These are phyloP conservation scores for Citeromyces nyonsensis DNA, from an alignment of 805 yeast species.

Conservation along the genomic window DNA sequence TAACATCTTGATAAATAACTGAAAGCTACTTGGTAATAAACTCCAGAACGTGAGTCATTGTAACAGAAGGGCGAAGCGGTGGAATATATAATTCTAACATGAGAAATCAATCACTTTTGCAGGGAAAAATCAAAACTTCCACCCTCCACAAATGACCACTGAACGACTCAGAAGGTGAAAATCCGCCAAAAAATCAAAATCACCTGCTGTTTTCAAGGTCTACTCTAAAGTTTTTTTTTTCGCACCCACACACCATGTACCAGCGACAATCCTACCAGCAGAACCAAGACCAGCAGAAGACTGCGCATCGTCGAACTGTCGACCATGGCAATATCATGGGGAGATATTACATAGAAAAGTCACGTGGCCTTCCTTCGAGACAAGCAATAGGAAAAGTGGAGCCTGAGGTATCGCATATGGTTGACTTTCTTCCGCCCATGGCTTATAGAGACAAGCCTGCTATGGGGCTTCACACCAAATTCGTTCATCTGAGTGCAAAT, in stretches of 20 bases:
- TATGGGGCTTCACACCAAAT: conserved; percentile 59
- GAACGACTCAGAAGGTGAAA: no score
- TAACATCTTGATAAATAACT: no score
- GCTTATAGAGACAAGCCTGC: conserved; percentile 36
- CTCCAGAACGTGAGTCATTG: no score
- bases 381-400: conserved; percentile 34
- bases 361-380: conserved; percentile 18
- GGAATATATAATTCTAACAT: no score
- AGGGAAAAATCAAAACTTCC: no score
- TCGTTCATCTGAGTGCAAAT: conserved; percentile 82
- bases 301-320: conserved; percentile 50
- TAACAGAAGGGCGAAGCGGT: no score
- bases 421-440: conserved; percentile 50
- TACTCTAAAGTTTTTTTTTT: no score
- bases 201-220: no score
- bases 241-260: not conserved
- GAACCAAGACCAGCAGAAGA: conserved; percentile 15
- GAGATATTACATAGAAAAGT: conserved; percentile 36
- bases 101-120: no score
- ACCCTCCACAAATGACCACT: no score
- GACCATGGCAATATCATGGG: conserved; percentile 71
- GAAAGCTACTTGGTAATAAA: no score
- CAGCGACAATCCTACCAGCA: not conserved
- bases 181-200: no score
- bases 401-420: conserved; percentile 54